A percentile compares a stretch with the other conserved stretches of the same genome.
Conservation (phyloP, 179 eudicot species). For the Sideroxylon spinosum region DNA sequence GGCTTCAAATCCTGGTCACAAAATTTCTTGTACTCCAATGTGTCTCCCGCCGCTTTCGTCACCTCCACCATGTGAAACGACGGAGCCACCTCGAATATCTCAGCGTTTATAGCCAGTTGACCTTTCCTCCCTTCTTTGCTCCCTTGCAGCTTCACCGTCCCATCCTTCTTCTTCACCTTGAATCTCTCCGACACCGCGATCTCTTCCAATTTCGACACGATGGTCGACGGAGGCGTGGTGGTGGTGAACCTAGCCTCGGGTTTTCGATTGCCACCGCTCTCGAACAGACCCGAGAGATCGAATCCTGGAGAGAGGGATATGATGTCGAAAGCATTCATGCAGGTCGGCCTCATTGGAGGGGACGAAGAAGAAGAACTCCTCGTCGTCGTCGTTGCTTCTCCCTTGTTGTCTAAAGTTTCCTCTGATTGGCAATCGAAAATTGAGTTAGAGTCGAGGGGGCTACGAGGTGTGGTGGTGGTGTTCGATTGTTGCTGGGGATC, state of each 20-base stretch:
- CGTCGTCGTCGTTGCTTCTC: background rate
- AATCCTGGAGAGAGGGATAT: conserved; percentile 70
- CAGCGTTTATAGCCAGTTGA: conserved; percentile 55
- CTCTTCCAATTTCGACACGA: conserved; percentile 58
- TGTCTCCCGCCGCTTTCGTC: conserved; percentile 66
- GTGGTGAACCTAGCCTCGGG: conserved; percentile 53
- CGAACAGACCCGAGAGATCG: conserved; percentile 58
- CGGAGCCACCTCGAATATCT: conserved; percentile 75
- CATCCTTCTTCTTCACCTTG: conserved; percentile 48
- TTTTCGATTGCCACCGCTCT: conserved; percentile 21
- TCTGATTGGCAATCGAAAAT: conserved; percentile 29
- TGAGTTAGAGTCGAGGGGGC: conserved; percentile 37
- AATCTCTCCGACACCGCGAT: conserved; percentile 49
- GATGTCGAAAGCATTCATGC: conserved; percentile 71
- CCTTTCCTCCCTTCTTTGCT: conserved; percentile 72
- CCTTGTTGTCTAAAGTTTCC: background rate
- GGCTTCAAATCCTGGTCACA: conserved; percentile 58
- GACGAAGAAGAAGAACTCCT: background rate
- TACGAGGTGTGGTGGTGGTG: conserved; percentile 17
- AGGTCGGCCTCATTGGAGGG: conserved; percentile 34
- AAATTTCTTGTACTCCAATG: conserved; percentile 56
- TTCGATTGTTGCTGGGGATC: background rate
- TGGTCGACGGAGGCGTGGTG: conserved; percentile 32
- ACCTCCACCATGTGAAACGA: conserved; percentile 68
- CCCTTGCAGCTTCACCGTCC: conserved; percentile 50